phyloP scores from a whole-genome alignment of 2,329 filamentous ascomycete species.

The Fusarium papillatum region DNA sequence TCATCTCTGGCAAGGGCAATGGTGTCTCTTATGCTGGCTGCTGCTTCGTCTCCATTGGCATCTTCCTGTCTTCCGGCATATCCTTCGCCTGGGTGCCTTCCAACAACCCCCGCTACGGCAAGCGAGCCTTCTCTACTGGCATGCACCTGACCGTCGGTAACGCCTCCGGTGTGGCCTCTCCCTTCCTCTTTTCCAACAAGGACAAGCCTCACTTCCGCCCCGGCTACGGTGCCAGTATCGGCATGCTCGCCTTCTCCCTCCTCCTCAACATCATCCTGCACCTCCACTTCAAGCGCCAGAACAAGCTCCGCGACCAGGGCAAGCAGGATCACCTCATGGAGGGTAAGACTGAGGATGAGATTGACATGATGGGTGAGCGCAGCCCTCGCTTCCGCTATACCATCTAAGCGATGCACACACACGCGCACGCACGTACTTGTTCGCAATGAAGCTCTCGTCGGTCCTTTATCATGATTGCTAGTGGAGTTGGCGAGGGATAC shows the following conservation, averaged over 20 bases:
- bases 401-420: slow-evolving; percentile 12
- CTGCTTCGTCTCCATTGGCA: slow-evolving; percentile 69
- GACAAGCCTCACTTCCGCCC: slow-evolving; percentile 61
- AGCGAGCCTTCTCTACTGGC: slow-evolving; percentile 72
- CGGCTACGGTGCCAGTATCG: slow-evolving; percentile 66
- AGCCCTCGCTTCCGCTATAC: slow-evolving; percentile 50
- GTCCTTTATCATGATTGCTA: slow-evolving; percentile 3
- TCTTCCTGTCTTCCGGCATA: slow-evolving; percentile 61
- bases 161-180: slow-evolving; percentile 72
- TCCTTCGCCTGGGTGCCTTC: slow-evolving; percentile 60
- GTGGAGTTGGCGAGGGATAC: slow-evolving; percentile 3
- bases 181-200: slow-evolving; percentile 64
- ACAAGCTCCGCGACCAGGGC: slow-evolving; percentile 52
- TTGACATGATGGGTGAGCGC: slow-evolving; percentile 57
- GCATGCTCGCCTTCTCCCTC: slow-evolving; percentile 56
- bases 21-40: slow-evolving; percentile 73
- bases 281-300: slow-evolving; percentile 49
- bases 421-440: background rate
- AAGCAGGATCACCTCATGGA: slow-evolving; percentile 56
- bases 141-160: slow-evolving; percentile 74
- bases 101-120: slow-evolving; percentile 75
- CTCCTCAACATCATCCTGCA: slow-evolving; percentile 44
- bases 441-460: background rate
- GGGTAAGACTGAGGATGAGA: slow-evolving; percentile 56
- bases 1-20: slow-evolving; percentile 67